Evolutionary conservation across 495 filamentous ascomycete genomes (phyloP), one percentile per base, ranked within the genome.

Genomic region (Extremus antarcticus): DNA sequence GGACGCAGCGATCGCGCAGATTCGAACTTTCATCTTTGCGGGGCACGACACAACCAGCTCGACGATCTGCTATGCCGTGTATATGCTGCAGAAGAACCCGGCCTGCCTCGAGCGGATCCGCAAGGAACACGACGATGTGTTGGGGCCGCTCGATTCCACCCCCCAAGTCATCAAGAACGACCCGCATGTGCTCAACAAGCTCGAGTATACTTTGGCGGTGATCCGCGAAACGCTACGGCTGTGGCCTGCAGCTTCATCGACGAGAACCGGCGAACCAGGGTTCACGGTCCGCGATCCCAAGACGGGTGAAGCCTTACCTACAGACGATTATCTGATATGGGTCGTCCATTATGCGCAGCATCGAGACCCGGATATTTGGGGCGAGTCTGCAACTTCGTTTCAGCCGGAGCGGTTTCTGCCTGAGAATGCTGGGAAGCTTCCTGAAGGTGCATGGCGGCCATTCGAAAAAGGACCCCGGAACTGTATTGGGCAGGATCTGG

Each of bases 171-270:
- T 74, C 25, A 63, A 54, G n/a, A 24, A 43, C 15, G 50, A 65
- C 20, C 63, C 70, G 4, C 53, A 68, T 25, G 48, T 73, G 9
- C 55, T 70, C 8, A 73, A 72, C 55, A 53, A 61, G 35, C 53
- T 72, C 60, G 55, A 67, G 1, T 77, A 75, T 50, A 74, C 72
- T 3, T 53, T 66, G 1, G 73, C 66, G 11, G 68, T 73, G 20
- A 71, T 78, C 43, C 69, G 71, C 53, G 76, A 79, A 62, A 69
- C 64, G 1, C 59, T 79, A 25, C 65, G 76, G 16, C 13, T 76
- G 51, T 69, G 54, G 38, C 67, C 70, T 0, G 54, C 65, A 0
- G 68, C 63, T 0, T 53, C 54, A 7, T 60, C 56, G 3, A 47
- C 58, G 58, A 1, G 51, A 25, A 19, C 16, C n/a, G 59, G 59